Conservation (phyloP, 345 rosid species). For the Brassica juncea region DNA sequence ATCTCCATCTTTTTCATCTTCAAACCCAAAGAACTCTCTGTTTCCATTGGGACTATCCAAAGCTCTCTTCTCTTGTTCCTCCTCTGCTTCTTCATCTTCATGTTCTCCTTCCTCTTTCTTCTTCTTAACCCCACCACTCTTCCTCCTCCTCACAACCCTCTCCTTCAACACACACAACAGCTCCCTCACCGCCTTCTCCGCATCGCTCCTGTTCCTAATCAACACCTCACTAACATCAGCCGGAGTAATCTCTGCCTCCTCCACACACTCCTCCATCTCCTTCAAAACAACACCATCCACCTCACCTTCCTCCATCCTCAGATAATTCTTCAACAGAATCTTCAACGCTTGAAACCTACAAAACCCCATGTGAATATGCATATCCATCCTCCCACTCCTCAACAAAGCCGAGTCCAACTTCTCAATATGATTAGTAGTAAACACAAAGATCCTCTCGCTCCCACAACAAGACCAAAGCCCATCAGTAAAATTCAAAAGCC, state of each 20-base stretch:
- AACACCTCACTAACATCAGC: conserved; percentile 87
- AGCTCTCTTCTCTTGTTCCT: conserved; percentile 84
- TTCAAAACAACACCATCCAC: conserved; percentile 37
- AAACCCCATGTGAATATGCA: conserved; percentile 88
- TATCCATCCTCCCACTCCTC: conserved; percentile 92
- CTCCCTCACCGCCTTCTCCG: conserved; percentile 58
- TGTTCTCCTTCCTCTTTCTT: conserved; percentile 33
- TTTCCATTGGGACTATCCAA: conserved; percentile 57
- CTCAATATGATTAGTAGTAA: conserved; percentile 87
- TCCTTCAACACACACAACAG: conserved; percentile 53
- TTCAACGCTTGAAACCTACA: conserved; percentile 63
- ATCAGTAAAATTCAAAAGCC: conserved; percentile 86
- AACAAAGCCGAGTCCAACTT: conserved; percentile 82
- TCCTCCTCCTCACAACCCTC: conserved; percentile 48
- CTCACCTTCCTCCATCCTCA: conserved; percentile 47
- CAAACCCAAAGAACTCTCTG: conserved; percentile 23
- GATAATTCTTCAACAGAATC: conserved; percentile 70
- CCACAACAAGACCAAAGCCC: conserved; percentile 99
- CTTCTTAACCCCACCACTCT: conserved; percentile 24
- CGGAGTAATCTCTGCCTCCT: conserved; percentile 78
- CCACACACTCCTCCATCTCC: conserved; percentile 51
- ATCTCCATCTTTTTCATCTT: conserved; percentile 38
- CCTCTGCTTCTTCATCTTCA: conserved; percentile 40
- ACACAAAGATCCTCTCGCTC: conserved; percentile 88
- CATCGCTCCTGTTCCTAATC: conserved; percentile 63